Evolutionary conservation across 2,329 filamentous ascomycete genomes (phyloP).

Genomic region (Apiospora sp.): DNA sequence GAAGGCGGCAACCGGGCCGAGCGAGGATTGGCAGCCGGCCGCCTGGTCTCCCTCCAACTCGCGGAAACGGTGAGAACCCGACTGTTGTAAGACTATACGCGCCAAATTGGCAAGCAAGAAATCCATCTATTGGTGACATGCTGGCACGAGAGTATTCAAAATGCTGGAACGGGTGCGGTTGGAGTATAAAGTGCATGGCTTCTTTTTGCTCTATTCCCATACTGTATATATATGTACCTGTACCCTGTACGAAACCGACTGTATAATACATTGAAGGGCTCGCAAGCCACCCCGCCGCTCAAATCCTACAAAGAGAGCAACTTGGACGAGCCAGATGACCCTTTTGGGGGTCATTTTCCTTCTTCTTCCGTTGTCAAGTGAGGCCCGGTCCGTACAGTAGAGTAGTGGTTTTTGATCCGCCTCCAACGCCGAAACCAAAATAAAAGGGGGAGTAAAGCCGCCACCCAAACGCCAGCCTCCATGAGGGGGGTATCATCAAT

Average conservation of each 20-base stretch:
- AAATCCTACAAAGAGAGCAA: not conserved
- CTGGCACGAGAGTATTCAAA: not conserved
- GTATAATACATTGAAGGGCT: not conserved
- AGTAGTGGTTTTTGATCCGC: not conserved
- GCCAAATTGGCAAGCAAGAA: not conserved
- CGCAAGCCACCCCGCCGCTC: not conserved
- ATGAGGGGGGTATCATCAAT: constrained; percentile 2
- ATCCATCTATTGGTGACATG: not conserved
- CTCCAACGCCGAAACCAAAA: not conserved
- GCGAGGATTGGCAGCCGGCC: constrained; percentile 73
- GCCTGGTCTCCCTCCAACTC: constrained; percentile 63
- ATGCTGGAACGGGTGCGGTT: not conserved
- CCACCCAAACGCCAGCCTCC: constrained; percentile 10
- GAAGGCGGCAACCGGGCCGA: constrained; percentile 57
- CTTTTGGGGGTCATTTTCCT: not conserved
- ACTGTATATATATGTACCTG: not conserved
- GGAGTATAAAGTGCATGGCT: not conserved
- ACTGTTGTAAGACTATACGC: not conserved
- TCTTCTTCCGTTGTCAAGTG: not conserved
- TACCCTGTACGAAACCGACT: constrained; percentile 18
- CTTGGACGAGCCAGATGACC: not conserved
- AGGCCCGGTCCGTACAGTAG: not conserved
- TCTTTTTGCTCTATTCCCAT: not conserved
- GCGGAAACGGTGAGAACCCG: constrained; percentile 43
- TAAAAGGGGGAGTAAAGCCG: not conserved